Conservation (phyloP, 2,329 filamentous ascomycete species). For the Venturia effusa region DNA sequence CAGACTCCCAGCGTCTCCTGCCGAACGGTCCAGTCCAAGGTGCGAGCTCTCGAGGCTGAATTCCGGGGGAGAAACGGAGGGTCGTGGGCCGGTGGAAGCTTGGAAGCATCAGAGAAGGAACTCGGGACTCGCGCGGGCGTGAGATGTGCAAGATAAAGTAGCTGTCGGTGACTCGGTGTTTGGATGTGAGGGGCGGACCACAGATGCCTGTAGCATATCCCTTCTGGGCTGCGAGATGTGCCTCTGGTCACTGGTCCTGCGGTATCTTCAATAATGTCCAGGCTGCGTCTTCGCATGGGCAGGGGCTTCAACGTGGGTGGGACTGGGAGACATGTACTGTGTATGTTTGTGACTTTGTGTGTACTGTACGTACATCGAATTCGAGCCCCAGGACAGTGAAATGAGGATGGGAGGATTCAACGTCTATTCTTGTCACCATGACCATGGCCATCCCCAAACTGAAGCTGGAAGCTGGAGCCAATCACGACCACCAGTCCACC, state of each 20-base stretch:
- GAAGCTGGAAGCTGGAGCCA: too few species aligned
- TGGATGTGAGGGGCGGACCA: neutral
- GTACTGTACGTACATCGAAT: too few species aligned
- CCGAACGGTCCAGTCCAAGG: neutral
- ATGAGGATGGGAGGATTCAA: neutral
- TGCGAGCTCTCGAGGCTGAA: neutral
- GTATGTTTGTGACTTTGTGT: too few species aligned
- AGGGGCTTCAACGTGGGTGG: too few species aligned
- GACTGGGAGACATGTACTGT: neutral
- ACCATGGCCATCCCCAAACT: neutral
- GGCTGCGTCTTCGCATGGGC: too few species aligned
- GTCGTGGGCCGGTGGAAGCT: neutral
- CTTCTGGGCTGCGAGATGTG: neutral
- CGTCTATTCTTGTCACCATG: neutral
- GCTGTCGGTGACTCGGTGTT: neutral
- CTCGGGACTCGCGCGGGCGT: neutral
- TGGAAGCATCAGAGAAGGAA: neutral
- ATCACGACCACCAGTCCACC: neutral
- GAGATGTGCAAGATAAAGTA: neutral
- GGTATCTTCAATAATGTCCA: too few species aligned
- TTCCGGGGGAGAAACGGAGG: neutral
- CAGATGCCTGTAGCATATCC: neutral
- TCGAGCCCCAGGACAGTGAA: neutral
- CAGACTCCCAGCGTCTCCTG: too few species aligned
- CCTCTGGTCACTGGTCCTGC: too few species aligned